Evolutionary conservation across 805 yeast genomes (phyloP).

Genomic region (Candida insectorum): DNA sequence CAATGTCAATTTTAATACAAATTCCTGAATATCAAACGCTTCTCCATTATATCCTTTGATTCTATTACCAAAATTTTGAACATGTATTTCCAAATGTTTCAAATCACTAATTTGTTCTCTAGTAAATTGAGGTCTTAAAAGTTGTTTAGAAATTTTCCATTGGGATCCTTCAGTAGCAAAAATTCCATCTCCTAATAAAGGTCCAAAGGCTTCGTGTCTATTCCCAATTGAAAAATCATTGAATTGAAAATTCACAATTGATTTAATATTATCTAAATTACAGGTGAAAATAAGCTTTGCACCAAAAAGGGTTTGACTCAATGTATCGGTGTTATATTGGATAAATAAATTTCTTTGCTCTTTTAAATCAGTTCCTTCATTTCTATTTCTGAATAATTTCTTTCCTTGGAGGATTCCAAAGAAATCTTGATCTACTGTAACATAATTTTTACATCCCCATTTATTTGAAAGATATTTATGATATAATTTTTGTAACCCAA

Average conservation of each 20-base stretch:
- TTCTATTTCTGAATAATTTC: conserved; percentile 8
- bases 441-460: conserved; percentile 8
- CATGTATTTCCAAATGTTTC: conserved; percentile 27
- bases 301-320: conserved; percentile 14
- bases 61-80: conserved; percentile 22
- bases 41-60: conserved; percentile 17
- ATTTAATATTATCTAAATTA: conserved; percentile 36
- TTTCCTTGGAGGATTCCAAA: conserved; percentile 9
- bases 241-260: conserved; percentile 32
- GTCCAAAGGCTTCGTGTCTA: conserved; percentile 26
- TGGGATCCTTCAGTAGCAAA: conserved; percentile 37
- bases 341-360: conserved; percentile 8
- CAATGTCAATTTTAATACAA: conserved; percentile 32
- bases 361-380: conserved; percentile 9
- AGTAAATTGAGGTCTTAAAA: conserved; percentile 38
- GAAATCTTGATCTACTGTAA: conserved; percentile 8
- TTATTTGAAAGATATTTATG: conserved; percentile 1
- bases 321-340: conserved; percentile 15
- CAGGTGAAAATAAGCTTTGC: conserved; percentile 21
- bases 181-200: conserved; percentile 36
- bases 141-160: conserved; percentile 35
- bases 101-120: conserved; percentile 36
- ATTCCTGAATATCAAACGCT: conserved; percentile 30
- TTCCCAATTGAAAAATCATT: conserved; percentile 32
- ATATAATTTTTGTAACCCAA: conserved; percentile 1